phyloP scores from a whole-genome alignment of 148 eudicot genomes.

The Hydrangea macrophylla region DNA sequence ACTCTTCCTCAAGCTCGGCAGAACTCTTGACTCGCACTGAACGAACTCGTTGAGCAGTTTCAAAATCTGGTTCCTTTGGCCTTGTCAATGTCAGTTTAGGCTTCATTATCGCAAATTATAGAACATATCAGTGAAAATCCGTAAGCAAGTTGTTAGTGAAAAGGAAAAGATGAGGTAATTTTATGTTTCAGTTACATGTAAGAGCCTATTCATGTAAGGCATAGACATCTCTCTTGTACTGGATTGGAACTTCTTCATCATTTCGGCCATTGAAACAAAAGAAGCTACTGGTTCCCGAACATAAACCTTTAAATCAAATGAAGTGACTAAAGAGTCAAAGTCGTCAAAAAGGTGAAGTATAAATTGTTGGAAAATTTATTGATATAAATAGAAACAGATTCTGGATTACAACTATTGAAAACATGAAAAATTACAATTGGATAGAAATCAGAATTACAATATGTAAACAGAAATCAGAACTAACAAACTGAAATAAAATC shows the following conservation, averaged over 20 bases:
- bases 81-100: conserved; percentile 70
- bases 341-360: no score
- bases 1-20: conserved; percentile 91
- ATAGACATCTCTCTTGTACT: conserved; percentile 65
- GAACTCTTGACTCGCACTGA: conserved; percentile 70
- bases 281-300: conserved; percentile 67
- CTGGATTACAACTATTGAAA: no score
- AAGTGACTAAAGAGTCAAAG: conserved; percentile 16
- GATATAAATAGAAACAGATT: no score
- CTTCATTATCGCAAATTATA: conserved; percentile 33
- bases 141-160: background rate
- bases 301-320: conserved; percentile 53
- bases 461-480: no score
- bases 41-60: conserved; percentile 78
- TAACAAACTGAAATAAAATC: no score
- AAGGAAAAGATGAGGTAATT: no score
- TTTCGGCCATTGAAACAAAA: conserved; percentile 89
- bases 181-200: background rate
- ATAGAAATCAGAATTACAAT: no score
- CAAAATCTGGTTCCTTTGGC: conserved; percentile 92
- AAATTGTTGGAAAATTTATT: no score
- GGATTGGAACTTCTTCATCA: conserved; percentile 87
- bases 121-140: background rate
- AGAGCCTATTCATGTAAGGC: conserved; percentile 29
- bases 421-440: no score